Base-by-base conservation (phyloP, 2,329 filamentous ascomycete genomes). In the Ampelomyces quisqualis region DNA sequence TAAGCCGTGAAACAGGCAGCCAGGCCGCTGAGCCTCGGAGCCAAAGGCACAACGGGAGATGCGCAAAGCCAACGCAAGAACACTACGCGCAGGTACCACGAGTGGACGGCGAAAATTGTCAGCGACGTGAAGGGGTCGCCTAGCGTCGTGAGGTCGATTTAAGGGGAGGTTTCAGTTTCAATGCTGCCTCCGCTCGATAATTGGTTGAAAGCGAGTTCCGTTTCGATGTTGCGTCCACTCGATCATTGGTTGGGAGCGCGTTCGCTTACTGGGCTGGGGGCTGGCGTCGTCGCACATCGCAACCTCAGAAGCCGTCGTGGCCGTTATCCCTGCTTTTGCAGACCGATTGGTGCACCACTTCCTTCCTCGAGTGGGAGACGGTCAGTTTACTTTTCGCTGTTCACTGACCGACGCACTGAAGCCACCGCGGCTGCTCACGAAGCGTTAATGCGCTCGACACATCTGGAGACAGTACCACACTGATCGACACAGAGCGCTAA, bases 1-100 rank as follows among this genome's bases (percentile, higher is more conserved):
- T 57, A 61, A 28, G 35, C 47, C 10, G 47, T 64, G 60, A 65
- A 64, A 67, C 64, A 42, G 47, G 33, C 15, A 51, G 38, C 46
- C 45, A 56, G 58, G 49, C 53, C 34, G 40, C 51, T 48, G 41
- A 47, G 49, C 32, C 41, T 57, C 48, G 42, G 53, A 62, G 53
- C 64, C 64, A 68, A 62, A 57, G 57, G 55, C 54, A 47, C 44
- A 13, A 32, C 26, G 40, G 22, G 40, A 49, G 29, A 17, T 23
- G 28, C 17, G 21, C 44, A 34, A 26, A 40, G 33, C 39, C 47
- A 53, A 54, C 33, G 58, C 57, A 65, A 57, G 57, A 52, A 63
- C 54, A 43, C 57, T 45, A 60, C 58, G 59, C 60, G 38, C 51
- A 21, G 33, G 46, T 31, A 36, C 51, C 34, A 42, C 48, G 37